Evolutionary conservation across 225 moss, liverwort and hornwort genomes (phyloP).

Genomic region (Sphagnum contortum): DNA sequence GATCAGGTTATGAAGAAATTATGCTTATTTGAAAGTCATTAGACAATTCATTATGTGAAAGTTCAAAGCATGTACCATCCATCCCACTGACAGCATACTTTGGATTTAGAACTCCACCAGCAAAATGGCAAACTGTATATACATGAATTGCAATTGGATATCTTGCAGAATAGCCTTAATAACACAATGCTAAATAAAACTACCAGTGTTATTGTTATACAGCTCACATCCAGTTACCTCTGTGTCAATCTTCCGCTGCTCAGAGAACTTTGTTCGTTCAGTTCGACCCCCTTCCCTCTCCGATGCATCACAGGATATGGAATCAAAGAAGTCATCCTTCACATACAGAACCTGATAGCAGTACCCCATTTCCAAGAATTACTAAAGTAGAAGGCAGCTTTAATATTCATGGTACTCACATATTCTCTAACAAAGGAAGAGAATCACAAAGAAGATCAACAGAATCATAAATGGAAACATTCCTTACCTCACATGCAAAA

Average conservation of each 20-base stretch:
- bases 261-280: conserved; percentile 91
- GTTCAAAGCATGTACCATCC: not conserved
- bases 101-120: not conserved
- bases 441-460: too few relatives aligned
- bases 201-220: not conserved
- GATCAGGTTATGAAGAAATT: not conserved
- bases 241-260: conserved; percentile 95
- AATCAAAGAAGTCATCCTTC: conserved; percentile 95
- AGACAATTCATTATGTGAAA: not conserved
- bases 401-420: too few relatives aligned
- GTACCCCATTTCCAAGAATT: not conserved
- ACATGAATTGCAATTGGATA: not conserved
- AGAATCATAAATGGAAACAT: too few relatives aligned
- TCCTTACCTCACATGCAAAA: too few relatives aligned
- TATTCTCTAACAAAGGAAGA: too few relatives aligned
- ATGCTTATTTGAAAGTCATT: not conserved
- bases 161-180: too few relatives aligned
- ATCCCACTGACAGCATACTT: not conserved
- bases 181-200: not conserved
- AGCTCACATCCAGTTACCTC: conserved; percentile 40
- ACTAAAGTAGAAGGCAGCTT: not conserved
- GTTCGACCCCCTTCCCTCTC: conserved; percentile 71
- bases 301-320: conserved; percentile 83
- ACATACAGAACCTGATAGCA: conserved; percentile 59
- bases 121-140: not conserved